A percentile compares a stretch with the other conserved stretches of the same genome.
These are phyloP conservation scores for Ceratocystis cubensis DNA, from an alignment of 2,329 filamentous ascomycete species.

Conservation along the genomic window DNA sequence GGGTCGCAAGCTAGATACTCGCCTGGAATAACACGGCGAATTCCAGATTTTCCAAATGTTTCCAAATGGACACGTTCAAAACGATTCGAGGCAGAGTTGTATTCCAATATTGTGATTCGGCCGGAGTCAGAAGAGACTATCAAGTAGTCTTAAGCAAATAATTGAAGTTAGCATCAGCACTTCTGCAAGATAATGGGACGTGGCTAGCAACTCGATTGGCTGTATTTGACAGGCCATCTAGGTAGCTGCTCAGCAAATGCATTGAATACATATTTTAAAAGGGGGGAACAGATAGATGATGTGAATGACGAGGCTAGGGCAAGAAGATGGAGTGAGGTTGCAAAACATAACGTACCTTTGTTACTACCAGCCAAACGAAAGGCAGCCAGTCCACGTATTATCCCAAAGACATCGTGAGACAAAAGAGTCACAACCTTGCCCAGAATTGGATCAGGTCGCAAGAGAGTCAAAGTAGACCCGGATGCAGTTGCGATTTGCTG, in stretches of 20 bases:
- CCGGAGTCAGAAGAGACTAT: constrained; percentile 93
- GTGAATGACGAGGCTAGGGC: not conserved
- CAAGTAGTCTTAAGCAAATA: constrained; percentile 61
- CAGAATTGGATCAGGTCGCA: constrained; percentile 72
- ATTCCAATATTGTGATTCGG: constrained; percentile 87
- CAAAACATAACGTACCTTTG: constrained; percentile 61
- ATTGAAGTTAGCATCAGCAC: constrained; percentile 25
- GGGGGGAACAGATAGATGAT: not conserved
- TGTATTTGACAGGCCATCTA: constrained; percentile 13
- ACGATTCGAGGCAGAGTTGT: constrained; percentile 69
- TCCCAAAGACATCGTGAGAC: constrained; percentile 91
- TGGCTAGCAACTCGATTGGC: constrained; percentile 12
- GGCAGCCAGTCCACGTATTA: constrained; percentile 76
- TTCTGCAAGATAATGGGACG: not conserved
- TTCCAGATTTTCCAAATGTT: constrained; percentile 94
- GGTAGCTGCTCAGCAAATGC: constrained; percentile 18
- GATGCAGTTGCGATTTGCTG: constrained; percentile 94
- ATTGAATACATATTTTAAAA: not conserved
- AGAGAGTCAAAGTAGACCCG: constrained; percentile 75
- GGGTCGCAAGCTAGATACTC: constrained; percentile 94
- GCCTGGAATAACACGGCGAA: constrained; percentile 84
- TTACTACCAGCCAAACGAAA: constrained; percentile 87
- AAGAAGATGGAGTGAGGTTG: not conserved
- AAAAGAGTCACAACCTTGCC: constrained; percentile 77
- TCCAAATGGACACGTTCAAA: constrained; percentile 88